Percentiles rank a stretch among this genome's conserved stretches.
Evolutionary conservation across 768 basidiomycete genomes (phyloP).

Genomic region (Leccinum subtestaceum): DNA sequence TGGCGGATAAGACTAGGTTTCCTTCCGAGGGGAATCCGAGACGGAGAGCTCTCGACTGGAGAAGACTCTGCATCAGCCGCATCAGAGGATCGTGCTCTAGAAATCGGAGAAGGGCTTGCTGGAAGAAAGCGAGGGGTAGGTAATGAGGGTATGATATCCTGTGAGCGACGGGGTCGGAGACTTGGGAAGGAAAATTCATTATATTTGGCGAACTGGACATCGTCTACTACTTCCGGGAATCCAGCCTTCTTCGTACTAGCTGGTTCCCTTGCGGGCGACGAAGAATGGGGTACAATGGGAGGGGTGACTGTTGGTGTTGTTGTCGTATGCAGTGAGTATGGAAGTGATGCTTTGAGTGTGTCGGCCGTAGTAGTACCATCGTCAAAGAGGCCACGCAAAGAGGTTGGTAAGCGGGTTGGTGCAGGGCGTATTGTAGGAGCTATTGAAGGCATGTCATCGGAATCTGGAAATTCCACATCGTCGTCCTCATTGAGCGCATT

Average conservation of each 20-base stretch:
- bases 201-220: slow-evolving; percentile 43
- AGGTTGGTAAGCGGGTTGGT: slow-evolving; percentile 64
- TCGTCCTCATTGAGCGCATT: slow-evolving; percentile 25
- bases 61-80: slow-evolving; percentile 22
- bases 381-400: slow-evolving; percentile 77
- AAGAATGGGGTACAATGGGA: slow-evolving; percentile 26
- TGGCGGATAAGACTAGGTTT: slow-evolving; percentile 47
- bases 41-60: slow-evolving; percentile 9
- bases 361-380: slow-evolving; percentile 44
- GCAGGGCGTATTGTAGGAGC: slow-evolving; percentile 51
- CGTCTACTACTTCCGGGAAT: slow-evolving; percentile 36
- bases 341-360: slow-evolving; percentile 41
- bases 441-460: slow-evolving; percentile 13
- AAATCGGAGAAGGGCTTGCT: slow-evolving; percentile 33
- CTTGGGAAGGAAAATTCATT: slow-evolving; percentile 54
- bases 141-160: slow-evolving; percentile 43
- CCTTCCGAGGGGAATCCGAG: slow-evolving; percentile 15
- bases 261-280: slow-evolving; percentile 38
- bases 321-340: slow-evolving; percentile 20
- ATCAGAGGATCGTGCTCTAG: slow-evolving; percentile 36
- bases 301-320: slow-evolving; percentile 29
- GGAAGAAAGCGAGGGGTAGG: slow-evolving; percentile 22
- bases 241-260: slow-evolving; percentile 31
- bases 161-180: slow-evolving; percentile 57
- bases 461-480: slow-evolving; percentile 16